A percentile compares a stretch with the other conserved stretches of the same genome.
These are phyloP conservation scores for Pelargonium cotyledonis DNA, from an alignment of 441 rosid genomes.

Conservation along the genomic window DNA sequence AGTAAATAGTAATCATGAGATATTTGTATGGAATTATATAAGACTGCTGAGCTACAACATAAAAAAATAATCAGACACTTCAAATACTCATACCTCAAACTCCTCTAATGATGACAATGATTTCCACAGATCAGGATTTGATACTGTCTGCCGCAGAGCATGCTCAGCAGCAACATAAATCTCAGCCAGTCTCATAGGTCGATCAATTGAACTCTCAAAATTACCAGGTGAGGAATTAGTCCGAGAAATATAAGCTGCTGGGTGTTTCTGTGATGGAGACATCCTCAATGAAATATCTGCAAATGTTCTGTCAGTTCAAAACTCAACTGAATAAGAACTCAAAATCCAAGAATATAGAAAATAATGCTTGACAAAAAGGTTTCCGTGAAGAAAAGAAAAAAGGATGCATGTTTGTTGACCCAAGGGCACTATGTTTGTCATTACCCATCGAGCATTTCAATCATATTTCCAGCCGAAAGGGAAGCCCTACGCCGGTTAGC, in stretches of 20 bases:
- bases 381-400: background rate
- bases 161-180: slow-evolving; percentile 93
- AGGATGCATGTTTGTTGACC: background rate
- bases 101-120: slow-evolving; percentile 71
- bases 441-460: slow-evolving; percentile 86
- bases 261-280: slow-evolving; percentile 42
- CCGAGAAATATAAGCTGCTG: slow-evolving; percentile 48
- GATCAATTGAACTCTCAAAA: slow-evolving; percentile 73
- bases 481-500: slow-evolving; percentile 97
- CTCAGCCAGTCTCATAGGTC: slow-evolving; percentile 98
- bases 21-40: background rate
- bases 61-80: slow-evolving; percentile 18
- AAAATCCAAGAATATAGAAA: slow-evolving; percentile 5
- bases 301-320: slow-evolving; percentile 62
- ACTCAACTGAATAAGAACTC: slow-evolving; percentile 25
- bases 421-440: background rate
- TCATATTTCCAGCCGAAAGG: slow-evolving; percentile 88
- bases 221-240: slow-evolving; percentile 81
- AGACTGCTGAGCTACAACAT: background rate
- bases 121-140: slow-evolving; percentile 62
- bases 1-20: slow-evolving; percentile 8
- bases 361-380: slow-evolving; percentile 1
- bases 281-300: slow-evolving; percentile 50
- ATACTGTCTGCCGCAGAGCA: slow-evolving; percentile 66
- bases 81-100: slow-evolving; percentile 62